Conservation (phyloP, 2,329 filamentous ascomycete species). For the Penicillium paneum region DNA sequence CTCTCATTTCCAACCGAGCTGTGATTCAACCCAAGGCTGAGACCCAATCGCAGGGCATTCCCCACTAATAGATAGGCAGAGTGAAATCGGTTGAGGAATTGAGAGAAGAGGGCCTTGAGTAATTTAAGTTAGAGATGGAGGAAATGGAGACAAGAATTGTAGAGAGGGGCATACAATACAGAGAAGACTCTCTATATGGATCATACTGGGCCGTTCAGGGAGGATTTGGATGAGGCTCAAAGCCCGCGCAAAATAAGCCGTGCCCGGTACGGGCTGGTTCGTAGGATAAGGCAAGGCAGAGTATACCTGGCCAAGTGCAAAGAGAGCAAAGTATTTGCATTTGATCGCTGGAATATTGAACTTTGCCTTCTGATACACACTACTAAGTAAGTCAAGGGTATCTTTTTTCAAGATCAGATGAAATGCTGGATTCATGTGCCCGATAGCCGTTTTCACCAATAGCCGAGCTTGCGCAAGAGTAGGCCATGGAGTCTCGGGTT, state of each 20-base stretch:
- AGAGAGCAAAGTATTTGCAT: slow-evolving; percentile 43
- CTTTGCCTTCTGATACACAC: slow-evolving; percentile 22
- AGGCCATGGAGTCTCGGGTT: slow-evolving; percentile 29
- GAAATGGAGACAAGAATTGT: too few species aligned
- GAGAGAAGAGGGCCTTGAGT: too few species aligned
- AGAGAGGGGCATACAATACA: too few species aligned
- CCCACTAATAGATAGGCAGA: too few species aligned
- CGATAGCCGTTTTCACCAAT: slow-evolving; percentile 29
- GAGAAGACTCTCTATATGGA: slow-evolving; percentile 41
- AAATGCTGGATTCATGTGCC: slow-evolving; percentile 30
- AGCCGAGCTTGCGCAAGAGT: slow-evolving; percentile 28
- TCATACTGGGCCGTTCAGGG: slow-evolving; percentile 41
- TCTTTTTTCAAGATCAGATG: slow-evolving; percentile 32
- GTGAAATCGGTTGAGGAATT: too few species aligned
- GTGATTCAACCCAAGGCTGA: too few species aligned
- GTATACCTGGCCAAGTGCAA: slow-evolving; percentile 42
- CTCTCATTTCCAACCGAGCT: too few species aligned
- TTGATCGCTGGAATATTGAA: slow-evolving; percentile 32
- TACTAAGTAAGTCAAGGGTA: slow-evolving; percentile 36
- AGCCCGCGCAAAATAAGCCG: slow-evolving; percentile 38
- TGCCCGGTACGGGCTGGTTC: slow-evolving; percentile 35
- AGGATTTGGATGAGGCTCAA: slow-evolving; percentile 38
- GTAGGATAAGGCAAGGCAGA: slow-evolving; percentile 29
- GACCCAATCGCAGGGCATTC: too few species aligned
- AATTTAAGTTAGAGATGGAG: too few species aligned